These are phyloP conservation scores for Botrytis aclada DNA, from an alignment of 2,329 filamentous ascomycete genomes.

Conservation along the genomic window DNA sequence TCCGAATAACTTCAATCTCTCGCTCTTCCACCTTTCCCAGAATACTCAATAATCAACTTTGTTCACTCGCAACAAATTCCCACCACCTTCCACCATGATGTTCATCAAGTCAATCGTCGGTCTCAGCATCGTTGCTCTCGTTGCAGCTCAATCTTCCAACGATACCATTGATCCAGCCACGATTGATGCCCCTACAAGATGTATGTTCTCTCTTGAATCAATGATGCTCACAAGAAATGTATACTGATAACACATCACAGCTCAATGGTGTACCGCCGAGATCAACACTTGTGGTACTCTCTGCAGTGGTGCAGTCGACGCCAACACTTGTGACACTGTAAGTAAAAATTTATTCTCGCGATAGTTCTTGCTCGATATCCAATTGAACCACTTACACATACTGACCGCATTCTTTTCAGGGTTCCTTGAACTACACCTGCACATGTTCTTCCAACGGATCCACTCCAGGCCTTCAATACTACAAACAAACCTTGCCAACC, in stretches of 20 bases:
- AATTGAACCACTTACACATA: conserved; percentile 2
- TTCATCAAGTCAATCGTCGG: conserved; percentile 32
- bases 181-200: conserved; percentile 25
- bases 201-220: conserved; percentile 23
- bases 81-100: conserved; percentile 28
- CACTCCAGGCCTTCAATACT: conserved; percentile 53
- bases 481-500: conserved; percentile 56
- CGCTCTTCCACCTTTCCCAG: neutral
- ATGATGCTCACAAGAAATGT: neutral
- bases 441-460: conserved; percentile 52
- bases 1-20: neutral
- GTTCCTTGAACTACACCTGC: conserved; percentile 53
- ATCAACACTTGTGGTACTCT: conserved; percentile 57
- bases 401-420: conserved; percentile 36
- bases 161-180: conserved; percentile 31
- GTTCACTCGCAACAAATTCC: neutral
- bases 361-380: neutral
- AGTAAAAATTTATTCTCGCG: conserved; percentile 32
- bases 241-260: conserved; percentile 37
- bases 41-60: neutral
- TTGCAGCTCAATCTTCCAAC: conserved; percentile 26
- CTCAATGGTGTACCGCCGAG: conserved; percentile 57
- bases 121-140: conserved; percentile 33
- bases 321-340: conserved; percentile 57
- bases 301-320: conserved; percentile 49